Evolutionary conservation across 2,329 filamentous ascomycete genomes (phyloP), one percentile per base, ranked within the genome.

Genomic region (Xylariomycetidae sp.): DNA sequence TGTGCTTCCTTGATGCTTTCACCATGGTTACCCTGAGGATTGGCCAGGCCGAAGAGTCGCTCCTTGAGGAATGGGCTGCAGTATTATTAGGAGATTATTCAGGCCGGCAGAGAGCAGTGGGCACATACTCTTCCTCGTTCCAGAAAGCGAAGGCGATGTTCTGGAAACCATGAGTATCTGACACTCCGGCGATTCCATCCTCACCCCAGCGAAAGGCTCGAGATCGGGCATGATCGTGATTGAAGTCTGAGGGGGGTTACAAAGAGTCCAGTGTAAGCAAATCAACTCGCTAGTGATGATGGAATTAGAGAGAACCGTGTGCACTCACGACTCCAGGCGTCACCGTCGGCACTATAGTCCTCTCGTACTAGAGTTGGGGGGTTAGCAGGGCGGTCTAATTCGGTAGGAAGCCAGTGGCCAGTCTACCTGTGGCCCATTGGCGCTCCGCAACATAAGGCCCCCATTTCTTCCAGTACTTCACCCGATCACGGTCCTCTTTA

Each of bases 391-490:
- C 15, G 38, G 32, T 30, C 22, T 9, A 15, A 22, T 25, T 17
- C 16, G 16, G 14, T 31, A 31, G 54, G 19, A 26, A n/a, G 17
- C 12, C 7, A 16, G 18, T 25, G 33, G 38, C 40, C n/a, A 37
- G 53, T 76, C 57, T 66, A 85, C 86, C 88, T 48, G 88, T 95
- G 37, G 89, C 88, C 90, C 90, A 96, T 69, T 96, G 89, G 56
- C 89, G 74, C 69, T 97, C 90, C 35, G 89, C 80, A 50, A 94
- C 82, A 56, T 96, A 97, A 16, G 89, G 83, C 35, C 90, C 90
- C 88, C 89, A 96, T 79, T 84, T 88, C 77, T 97, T 97, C 90
- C 90, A 97, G 69, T 97, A 97, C 61, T 87, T 90, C 46, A 66
- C 76, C 44, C 82, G 82, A 45, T 90, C 78, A 39, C 81, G 78